Percentiles rank a stretch among this genome's conserved stretches.
Evolutionary conservation across 2,329 filamentous ascomycete genomes (phyloP).

Genomic region (Arthrobotrys megalospora): DNA sequence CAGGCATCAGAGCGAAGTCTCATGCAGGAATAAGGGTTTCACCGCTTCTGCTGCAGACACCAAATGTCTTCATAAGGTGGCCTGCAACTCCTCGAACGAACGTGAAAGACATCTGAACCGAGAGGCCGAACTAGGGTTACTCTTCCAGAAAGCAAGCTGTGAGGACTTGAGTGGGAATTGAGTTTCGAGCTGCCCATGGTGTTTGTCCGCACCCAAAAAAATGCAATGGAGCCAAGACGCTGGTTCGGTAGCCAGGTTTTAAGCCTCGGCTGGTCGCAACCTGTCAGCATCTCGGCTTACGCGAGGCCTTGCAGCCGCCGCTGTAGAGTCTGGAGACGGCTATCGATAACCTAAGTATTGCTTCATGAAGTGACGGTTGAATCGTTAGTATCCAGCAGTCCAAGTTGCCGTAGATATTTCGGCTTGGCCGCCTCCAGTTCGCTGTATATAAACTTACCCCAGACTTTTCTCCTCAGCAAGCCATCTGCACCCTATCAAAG

Average conservation of each 20-base stretch:
- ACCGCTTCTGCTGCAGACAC: background rate
- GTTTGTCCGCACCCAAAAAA: background rate
- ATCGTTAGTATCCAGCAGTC: conserved; percentile 3
- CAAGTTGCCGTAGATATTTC: conserved; percentile 23
- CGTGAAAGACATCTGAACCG: conserved; percentile 23
- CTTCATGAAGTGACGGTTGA: conserved; percentile 29
- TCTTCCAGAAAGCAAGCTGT: background rate
- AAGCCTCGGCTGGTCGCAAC: conserved; percentile 47
- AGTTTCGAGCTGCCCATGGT: background rate
- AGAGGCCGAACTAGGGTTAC: conserved; percentile 3
- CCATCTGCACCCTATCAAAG: background rate
- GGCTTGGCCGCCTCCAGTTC: background rate
- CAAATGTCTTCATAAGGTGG: background rate
- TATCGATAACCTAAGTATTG: conserved; percentile 19
- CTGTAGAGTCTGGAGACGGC: background rate
- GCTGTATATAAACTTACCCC: conserved; percentile 31
- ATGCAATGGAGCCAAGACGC: conserved; percentile 9
- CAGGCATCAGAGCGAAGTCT: conserved; percentile 5
- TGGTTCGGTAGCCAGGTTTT: conserved; percentile 43
- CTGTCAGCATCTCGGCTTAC: conserved; percentile 45
- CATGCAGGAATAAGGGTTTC: conserved; percentile 32
- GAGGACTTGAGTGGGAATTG: background rate
- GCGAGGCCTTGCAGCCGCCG: conserved; percentile 5
- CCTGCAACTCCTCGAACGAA: background rate
- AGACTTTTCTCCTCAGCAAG: conserved; percentile 10